Percentiles rank a stretch among this genome's conserved stretches.
These are phyloP conservation scores for Artemisia tridentata DNA, from an alignment of 129 eudicot genomes.

Conservation along the genomic window DNA sequence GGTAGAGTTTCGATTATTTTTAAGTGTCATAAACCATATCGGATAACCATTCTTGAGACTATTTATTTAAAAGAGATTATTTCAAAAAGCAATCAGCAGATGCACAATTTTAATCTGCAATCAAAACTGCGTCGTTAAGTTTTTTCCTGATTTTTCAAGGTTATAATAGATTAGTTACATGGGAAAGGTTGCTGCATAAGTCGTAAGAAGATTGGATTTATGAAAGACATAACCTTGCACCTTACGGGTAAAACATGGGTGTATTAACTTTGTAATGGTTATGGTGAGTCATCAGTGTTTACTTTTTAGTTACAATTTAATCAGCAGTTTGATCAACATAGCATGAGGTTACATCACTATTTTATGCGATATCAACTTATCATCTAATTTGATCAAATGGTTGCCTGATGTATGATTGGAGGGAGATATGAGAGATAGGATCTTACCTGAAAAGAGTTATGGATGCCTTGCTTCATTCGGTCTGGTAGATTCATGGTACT, in stretches of 20 bases:
- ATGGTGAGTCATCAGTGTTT: too few relatives aligned
- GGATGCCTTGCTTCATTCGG: conserved; percentile 37
- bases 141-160: background rate
- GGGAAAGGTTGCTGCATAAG: background rate
- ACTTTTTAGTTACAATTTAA: too few relatives aligned
- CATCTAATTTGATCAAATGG: background rate
- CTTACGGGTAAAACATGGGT: background rate
- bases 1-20: too few relatives aligned
- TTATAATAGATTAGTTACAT: background rate
- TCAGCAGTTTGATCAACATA: too few relatives aligned
- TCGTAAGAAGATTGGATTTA: background rate
- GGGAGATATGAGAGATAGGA: background rate
- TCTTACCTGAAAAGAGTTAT: conserved; percentile 39
- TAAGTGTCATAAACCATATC: too few relatives aligned
- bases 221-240: background rate
- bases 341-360: too few relatives aligned
- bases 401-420: background rate
- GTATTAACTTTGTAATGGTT: too few relatives aligned
- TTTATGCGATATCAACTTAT: too few relatives aligned
- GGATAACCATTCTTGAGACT: too few relatives aligned
- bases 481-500: conserved; percentile 40
- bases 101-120: too few relatives aligned
- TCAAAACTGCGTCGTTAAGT: background rate
- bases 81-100: background rate
- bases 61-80: too few relatives aligned